Evolutionary conservation across 306 rosid genomes (phyloP), one percentile per base, ranked within the genome.

Genomic region (Albizia julibrissin): DNA sequence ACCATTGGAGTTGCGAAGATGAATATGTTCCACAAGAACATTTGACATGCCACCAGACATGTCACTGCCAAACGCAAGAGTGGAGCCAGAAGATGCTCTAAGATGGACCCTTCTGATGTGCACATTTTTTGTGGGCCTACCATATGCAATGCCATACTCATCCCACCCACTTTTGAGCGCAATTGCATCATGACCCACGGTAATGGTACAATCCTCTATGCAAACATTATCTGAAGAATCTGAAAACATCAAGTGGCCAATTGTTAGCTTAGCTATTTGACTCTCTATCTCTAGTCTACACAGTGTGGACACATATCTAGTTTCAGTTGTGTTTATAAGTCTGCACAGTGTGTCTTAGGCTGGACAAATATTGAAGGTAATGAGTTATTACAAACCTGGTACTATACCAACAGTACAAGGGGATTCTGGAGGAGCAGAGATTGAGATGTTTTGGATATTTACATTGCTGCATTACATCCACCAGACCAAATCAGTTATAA

Each of bases 141-240:
- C 99, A 80, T 90, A 96, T 50, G 90, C 81, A 52, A 93, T 91
- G 44, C 98, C 98, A 58, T 96, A 96, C 83, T 96, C 94, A 76
- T 96, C 98, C 99, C 99, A 96, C 58, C 99, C 99, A 86, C 99
- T 96, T 91, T 93, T 93, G 33, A 96, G 90, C 33, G 92, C 88
- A 69, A 96, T 96, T 77, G 97, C 94, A 80, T 96, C 99, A 80
- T 87, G 87, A 33, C 99, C 99, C 74, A 88, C 85, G 72, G 80
- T 67, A 50, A 96, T 85, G 70, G 72, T 85, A 88, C 98, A 90
- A 83, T 91, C 97, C 90, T 96, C 97, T 84, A 93, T 87, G 86
- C 99, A 93, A 80, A 96, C 98, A 85, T 54, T 81, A 84, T 90
- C 89, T 68, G 97, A 93, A 79, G 99, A 93, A 88, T 96, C 99